These are phyloP conservation scores for Lactarius sanguifluus DNA, from an alignment of 768 basidiomycete genomes.

Conservation along the genomic window DNA sequence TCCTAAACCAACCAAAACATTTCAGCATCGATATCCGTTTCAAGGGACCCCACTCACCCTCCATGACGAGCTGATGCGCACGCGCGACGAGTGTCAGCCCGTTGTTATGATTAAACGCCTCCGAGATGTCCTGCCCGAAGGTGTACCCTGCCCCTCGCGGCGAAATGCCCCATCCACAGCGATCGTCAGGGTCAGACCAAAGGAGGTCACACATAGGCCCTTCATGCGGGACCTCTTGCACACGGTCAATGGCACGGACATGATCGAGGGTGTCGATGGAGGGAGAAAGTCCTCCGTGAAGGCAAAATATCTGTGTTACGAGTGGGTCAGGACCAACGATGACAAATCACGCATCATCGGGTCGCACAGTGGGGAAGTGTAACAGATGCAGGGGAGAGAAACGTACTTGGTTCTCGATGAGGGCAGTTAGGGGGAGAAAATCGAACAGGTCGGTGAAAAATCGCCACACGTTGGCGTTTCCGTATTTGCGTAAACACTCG, in stretches of 20 bases:
- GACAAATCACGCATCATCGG: constrained; percentile 21
- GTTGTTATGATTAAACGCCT: constrained; percentile 99
- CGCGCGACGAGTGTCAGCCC: constrained; percentile 93
- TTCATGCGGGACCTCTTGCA: constrained; percentile 99
- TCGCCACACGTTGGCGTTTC: constrained; percentile 99
- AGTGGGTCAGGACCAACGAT: constrained; percentile 15
- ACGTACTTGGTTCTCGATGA: constrained; percentile 98
- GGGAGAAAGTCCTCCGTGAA: constrained; percentile 96
- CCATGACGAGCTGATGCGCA: constrained; percentile 96
- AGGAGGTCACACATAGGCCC: constrained; percentile 99
- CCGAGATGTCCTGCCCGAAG: constrained; percentile 98
- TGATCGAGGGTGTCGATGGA: constrained; percentile 99
- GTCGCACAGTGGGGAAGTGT: not conserved
- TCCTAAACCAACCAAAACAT: constrained; percentile 42
- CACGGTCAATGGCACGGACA: constrained; percentile 96
- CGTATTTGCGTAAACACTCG: constrained; percentile 99
- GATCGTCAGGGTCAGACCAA: constrained; percentile 99
- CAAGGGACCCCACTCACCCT: constrained; percentile 56
- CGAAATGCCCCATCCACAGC: constrained; percentile 99
- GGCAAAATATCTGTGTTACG: constrained; percentile 85
- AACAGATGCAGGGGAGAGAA: constrained; percentile 9
- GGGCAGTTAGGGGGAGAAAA: constrained; percentile 93
- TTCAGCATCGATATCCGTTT: not conserved
- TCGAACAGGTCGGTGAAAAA: constrained; percentile 99
- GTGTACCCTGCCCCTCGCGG: constrained; percentile 99